Evolutionary conservation across 2,329 filamentous ascomycete genomes (phyloP).

Genomic region (Colletotrichum cordylinicola): DNA sequence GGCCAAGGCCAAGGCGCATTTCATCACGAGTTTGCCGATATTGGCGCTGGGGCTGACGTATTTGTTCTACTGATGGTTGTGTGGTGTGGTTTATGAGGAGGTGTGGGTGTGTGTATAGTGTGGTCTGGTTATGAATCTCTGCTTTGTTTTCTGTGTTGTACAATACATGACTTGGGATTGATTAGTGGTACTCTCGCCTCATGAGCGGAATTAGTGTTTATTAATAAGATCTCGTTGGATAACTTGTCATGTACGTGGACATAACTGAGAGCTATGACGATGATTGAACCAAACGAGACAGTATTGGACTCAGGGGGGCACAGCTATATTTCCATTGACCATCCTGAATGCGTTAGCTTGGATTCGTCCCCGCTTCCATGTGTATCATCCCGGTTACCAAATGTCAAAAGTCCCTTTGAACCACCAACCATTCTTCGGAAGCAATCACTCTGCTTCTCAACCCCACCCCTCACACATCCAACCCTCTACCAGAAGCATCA

Average conservation of each 20-base stretch:
- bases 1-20: conserved; percentile 2
- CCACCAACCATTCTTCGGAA: neutral
- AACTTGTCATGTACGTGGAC: neutral
- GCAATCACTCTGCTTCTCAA: neutral
- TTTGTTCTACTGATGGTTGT: neutral
- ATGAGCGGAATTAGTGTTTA: neutral
- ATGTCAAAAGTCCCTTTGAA: neutral
- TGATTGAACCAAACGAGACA: neutral
- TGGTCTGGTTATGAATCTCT: neutral
- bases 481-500: neutral
- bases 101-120: neutral
- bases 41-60: conserved; percentile 1
- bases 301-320: neutral
- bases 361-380: neutral
- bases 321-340: neutral
- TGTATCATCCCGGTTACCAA: neutral
- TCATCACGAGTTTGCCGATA: conserved; percentile 6
- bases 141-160: neutral
- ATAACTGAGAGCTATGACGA: neutral
- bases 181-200: neutral
- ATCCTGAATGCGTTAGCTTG: neutral
- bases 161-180: neutral
- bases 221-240: neutral
- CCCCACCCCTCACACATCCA: neutral
- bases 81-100: neutral